Base-by-base conservation (phyloP, 139 green algal species). In the Trebouxia sp. region DNA sequence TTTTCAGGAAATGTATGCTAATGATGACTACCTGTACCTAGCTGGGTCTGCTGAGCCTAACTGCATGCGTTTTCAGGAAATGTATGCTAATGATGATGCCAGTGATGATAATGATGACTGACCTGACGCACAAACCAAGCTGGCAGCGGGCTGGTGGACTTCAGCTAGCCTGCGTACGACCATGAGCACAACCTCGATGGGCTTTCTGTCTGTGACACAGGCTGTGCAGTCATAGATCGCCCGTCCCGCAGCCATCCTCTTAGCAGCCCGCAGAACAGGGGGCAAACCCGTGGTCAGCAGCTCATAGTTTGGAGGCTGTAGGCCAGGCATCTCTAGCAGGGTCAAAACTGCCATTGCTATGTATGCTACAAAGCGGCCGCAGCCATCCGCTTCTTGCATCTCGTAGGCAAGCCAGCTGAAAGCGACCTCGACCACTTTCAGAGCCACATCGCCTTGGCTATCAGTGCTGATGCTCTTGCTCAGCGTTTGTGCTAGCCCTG, bases 121-220 rank as follows among this genome's bases (percentile, higher is more conserved):
- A 76, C 66, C 66, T 76, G 66, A 76, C 4, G 66, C 66, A 76
- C 39, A 76, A 24, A 76, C 39, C 66, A 76, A 22, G 39, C 66
- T 76, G 24, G 66, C 66, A 8, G 41, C 41, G 0, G 66, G 66
- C 39, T 76, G 66, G 24, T 76, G 41, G 5, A 48, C 66, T 38
- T 76, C 66, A 28, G 66, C 66, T n/a, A 76, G 39, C 5, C 66
- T 24, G 22, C 66, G 66, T 10, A 76, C 32, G 26, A 76, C 66
- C 26, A 76, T 48, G 10, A 76, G 39, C 32, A 76, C 66, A 35
- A 76, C 41, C 66, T 76, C 66, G 26, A 76, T 76, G 39, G 66
- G 66, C 39, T 76, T 76, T 37, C 66, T 30, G 39, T 76, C 66
- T 20, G 39, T 53, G 5, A 30, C 39, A 35, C 66, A 76, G 38